phyloP scores from a whole-genome alignment of 331 rosid species.

The Prunus yedoensis region DNA sequence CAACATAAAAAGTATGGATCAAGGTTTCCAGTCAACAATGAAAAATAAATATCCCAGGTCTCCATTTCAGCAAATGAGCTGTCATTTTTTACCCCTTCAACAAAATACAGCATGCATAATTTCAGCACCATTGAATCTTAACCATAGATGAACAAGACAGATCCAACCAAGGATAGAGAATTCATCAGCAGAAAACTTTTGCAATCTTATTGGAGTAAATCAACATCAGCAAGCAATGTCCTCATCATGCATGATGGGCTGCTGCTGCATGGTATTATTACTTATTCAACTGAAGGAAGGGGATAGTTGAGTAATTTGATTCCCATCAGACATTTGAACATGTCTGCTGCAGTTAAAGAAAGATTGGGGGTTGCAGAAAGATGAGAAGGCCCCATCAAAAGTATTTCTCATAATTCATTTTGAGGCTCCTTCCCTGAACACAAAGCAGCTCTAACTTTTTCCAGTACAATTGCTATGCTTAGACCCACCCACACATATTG shows the following conservation, averaged over 20 bases:
- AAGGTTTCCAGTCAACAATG: constrained; percentile 4
- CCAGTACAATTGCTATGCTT: constrained; percentile 26
- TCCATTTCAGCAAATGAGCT: background rate
- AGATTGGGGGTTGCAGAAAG: constrained; percentile 39
- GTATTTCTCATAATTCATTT: constrained; percentile 32
- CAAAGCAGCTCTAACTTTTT: constrained; percentile 35
- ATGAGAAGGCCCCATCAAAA: constrained; percentile 49
- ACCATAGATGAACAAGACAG: background rate
- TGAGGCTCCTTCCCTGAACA: constrained; percentile 39
- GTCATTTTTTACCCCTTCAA: background rate
- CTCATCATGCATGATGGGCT: constrained; percentile 19
- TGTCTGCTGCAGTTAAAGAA: constrained; percentile 52
- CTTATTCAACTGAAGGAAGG: background rate
- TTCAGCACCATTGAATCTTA: background rate
- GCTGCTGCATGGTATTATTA: constrained; percentile 16
- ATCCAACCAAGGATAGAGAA: background rate
- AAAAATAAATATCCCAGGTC: constrained; percentile 20
- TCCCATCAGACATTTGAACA: constrained; percentile 68
- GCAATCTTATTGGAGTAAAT: background rate
- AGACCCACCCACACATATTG: constrained; percentile 44
- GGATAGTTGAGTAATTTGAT: constrained; percentile 53
- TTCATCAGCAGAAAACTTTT: background rate
- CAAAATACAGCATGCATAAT: background rate
- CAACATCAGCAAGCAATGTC: constrained; percentile 1
- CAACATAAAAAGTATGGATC: background rate